These are phyloP conservation scores for Rhodamnia rubescens DNA, from an alignment of 345 rosid species.

Conservation along the genomic window DNA sequence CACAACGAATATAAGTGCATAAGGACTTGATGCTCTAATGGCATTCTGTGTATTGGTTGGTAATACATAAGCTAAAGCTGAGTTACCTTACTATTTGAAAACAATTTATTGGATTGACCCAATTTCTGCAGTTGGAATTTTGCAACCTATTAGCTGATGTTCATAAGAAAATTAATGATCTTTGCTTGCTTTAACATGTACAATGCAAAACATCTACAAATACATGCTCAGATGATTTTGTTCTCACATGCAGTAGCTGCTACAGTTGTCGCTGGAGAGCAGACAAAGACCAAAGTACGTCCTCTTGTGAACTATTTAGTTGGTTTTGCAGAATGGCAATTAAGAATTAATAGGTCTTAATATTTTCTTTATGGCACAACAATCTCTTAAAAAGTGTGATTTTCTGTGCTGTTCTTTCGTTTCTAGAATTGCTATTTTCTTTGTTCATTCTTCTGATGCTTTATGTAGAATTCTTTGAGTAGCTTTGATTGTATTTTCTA, in stretches of 20 bases:
- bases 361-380: background rate
- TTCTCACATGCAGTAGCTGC: constrained; percentile 13
- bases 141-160: background rate
- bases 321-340: background rate
- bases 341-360: background rate
- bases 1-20: background rate
- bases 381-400: background rate
- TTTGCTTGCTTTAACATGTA: background rate
- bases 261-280: constrained; percentile 3
- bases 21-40: background rate
- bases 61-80: background rate
- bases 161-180: background rate
- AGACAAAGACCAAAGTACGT: constrained; percentile 7
- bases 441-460: background rate
- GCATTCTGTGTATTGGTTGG: background rate
- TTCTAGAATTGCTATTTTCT: background rate
- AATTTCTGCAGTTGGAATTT: background rate
- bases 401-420: background rate
- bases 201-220: background rate
- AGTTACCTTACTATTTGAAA: background rate
- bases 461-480: background rate
- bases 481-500: background rate
- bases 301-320: background rate
- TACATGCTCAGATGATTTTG: background rate
- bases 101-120: background rate